Evolutionary conservation across 2,329 filamentous ascomycete genomes (phyloP).

Genomic region (Neoscytalidium dimidiatum): DNA sequence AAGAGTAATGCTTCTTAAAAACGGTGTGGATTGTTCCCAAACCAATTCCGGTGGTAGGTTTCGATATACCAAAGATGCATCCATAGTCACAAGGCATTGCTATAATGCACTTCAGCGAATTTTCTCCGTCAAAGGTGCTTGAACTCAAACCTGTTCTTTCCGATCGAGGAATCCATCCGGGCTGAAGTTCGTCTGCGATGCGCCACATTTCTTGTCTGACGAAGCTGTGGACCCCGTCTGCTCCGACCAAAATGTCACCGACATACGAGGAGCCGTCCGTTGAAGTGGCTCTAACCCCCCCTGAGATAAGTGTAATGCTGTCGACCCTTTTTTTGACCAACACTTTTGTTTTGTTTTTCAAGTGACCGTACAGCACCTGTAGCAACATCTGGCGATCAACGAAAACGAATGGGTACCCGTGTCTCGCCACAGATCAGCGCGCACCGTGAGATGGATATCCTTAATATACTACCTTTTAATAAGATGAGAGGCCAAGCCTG

Average conservation of each 20-base stretch:
- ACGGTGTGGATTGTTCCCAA: not conserved
- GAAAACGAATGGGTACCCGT: constrained; percentile 5
- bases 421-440: no score
- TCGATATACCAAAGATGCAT: not conserved
- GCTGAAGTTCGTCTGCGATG: constrained; percentile 16
- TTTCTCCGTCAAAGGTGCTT: not conserved
- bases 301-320: not conserved
- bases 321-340: not conserved
- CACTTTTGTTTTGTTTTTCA: not conserved
- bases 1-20: constrained; percentile 15
- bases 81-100: not conserved
- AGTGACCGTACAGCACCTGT: constrained; percentile 25
- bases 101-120: not conserved
- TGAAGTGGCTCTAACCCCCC: not conserved
- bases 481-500: not conserved
- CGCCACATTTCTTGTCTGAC: constrained; percentile 17
- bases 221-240: constrained; percentile 15
- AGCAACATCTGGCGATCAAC: constrained; percentile 19
- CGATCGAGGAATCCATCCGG: not conserved
- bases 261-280: constrained; percentile 8
- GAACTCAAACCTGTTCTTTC: not conserved
- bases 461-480: no score
- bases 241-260: constrained; percentile 16
- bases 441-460: no score
- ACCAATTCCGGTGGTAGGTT: not conserved